These are phyloP conservation scores for Lactarius akahatsu DNA, from an alignment of 768 basidiomycete species.

Conservation along the genomic window DNA sequence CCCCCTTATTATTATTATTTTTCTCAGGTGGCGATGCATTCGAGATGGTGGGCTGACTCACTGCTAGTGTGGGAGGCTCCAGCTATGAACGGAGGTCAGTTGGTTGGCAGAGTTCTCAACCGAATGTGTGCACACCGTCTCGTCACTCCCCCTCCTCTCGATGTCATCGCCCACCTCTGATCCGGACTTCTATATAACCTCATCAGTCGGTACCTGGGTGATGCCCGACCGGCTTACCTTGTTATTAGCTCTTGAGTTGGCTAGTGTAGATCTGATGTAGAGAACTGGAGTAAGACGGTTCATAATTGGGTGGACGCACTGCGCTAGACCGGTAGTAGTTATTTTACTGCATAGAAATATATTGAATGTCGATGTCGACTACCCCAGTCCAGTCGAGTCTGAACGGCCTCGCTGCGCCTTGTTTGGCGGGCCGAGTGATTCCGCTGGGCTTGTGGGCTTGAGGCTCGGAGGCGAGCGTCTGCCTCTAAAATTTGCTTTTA, in stretches of 20 bases:
- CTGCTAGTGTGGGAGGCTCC: not conserved
- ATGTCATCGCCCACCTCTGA: not conserved
- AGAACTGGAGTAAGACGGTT: conserved; percentile 22
- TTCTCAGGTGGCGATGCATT: not conserved
- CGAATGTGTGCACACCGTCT: not conserved
- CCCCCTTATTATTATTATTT: conserved; percentile 2
- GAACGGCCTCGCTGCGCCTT: not conserved
- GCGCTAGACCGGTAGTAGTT: conserved; percentile 5
- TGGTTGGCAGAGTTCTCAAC: not conserved
- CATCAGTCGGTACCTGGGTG: not conserved
- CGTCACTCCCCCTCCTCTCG: not conserved
- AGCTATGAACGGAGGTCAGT: not conserved
- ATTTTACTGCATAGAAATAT: not conserved
- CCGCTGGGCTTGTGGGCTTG: conserved; percentile 8
- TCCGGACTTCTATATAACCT: conserved; percentile 2
- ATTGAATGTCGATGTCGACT: conserved; percentile 13
- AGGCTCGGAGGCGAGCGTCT: conserved; percentile 10
- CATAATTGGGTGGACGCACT: conserved; percentile 10
- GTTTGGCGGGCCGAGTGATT: conserved; percentile 15
- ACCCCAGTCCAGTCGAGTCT: not conserved
- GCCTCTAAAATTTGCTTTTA: conserved; percentile 6
- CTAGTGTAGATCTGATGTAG: conserved; percentile 24
- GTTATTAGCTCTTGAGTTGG: conserved; percentile 5
- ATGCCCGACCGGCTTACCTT: not conserved
- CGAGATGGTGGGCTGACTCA: not conserved